A percentile compares a stretch with the other conserved stretches of the same genome.
Conservation (phyloP, 495 filamentous ascomycete species). For the Trypethelium eluteriae region DNA sequence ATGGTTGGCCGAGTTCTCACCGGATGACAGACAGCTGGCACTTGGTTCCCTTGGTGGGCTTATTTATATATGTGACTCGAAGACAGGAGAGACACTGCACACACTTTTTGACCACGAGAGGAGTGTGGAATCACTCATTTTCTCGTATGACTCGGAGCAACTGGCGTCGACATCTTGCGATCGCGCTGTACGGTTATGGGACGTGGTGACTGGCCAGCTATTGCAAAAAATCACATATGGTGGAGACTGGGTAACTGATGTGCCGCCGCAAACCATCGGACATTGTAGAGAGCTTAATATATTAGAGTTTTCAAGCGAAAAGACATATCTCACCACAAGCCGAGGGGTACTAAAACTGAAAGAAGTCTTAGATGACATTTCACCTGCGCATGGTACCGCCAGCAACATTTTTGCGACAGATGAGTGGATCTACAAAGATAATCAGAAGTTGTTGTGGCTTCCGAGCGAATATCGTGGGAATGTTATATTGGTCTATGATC, state of each 20-base stretch:
- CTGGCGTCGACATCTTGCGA: neutral
- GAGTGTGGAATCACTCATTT: neutral
- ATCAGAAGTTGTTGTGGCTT: neutral
- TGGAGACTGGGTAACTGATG: neutral
- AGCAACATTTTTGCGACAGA: neutral
- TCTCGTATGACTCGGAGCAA: neutral
- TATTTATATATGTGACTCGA: neutral
- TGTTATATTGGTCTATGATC: neutral
- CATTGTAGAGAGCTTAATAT: neutral
- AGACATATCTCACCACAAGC: neutral
- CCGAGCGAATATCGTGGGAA: neutral
- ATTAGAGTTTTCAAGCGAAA: neutral
- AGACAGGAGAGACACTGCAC: neutral
- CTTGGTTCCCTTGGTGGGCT: neutral
- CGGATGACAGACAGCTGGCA: neutral
- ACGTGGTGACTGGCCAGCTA: neutral
- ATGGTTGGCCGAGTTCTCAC: neutral
- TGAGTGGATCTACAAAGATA: neutral
- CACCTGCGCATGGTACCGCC: neutral
- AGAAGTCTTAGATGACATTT: neutral
- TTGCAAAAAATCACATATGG: neutral
- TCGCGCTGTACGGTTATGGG: neutral
- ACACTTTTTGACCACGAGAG: neutral
- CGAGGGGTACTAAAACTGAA: neutral
- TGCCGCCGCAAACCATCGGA: neutral